Evolutionary conservation across 352 stramenopile genomes (phyloP).

Genomic region (Plasmopara muralis): DNA sequence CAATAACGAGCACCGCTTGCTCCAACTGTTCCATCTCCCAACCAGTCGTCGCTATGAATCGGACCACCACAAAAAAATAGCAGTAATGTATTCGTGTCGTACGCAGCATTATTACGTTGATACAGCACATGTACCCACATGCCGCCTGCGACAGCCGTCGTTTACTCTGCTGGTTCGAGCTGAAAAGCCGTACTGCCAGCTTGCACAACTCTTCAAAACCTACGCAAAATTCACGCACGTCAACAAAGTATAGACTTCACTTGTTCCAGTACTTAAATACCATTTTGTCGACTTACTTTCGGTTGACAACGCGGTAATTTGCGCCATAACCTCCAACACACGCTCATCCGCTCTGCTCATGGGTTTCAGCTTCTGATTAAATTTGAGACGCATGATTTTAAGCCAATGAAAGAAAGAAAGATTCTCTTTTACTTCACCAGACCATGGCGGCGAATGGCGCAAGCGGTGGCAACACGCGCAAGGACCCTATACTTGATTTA

Average conservation of each 20-base stretch:
- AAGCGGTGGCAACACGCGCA: constrained; percentile 27
- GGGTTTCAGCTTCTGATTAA: constrained; percentile 7
- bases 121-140: constrained; percentile 24
- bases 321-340: constrained; percentile 42
- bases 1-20: constrained; percentile 44
- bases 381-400: constrained; percentile 19
- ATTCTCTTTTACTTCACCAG: background rate
- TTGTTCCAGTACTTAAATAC: too few species aligned
- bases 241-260: background rate
- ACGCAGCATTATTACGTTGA: background rate
- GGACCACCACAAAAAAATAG: background rate
- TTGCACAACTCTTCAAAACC: constrained; percentile 55
- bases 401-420: constrained; percentile 8
- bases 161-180: constrained; percentile 58
- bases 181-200: constrained; percentile 52
- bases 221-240: constrained; percentile 12
- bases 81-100: background rate
- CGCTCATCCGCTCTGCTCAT: constrained; percentile 51
- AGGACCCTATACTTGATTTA: constrained; percentile 91
- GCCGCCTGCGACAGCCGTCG: constrained; percentile 47
- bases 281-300: constrained; percentile 30
- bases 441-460: constrained; percentile 56
- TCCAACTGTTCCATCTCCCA: constrained; percentile 56
- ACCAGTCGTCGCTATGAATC: constrained; percentile 37
- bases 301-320: constrained; percentile 24